Evolutionary conservation across 768 basidiomycete genomes (phyloP).

Genomic region (Kwoniella dendrophila): DNA sequence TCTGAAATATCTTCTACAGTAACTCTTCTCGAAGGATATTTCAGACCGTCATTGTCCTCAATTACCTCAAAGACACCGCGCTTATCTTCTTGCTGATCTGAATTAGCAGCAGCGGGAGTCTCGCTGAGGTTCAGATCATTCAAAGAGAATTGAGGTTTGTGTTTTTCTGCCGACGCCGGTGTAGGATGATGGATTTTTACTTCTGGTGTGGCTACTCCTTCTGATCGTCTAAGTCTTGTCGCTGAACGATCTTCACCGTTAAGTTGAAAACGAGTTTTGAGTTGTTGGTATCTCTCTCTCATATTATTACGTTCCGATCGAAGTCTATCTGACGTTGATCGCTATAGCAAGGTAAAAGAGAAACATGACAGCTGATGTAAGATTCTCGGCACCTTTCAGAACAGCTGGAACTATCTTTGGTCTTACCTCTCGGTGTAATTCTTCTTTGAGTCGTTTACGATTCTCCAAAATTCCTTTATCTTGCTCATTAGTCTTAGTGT

Average conservation of each 20-base stretch:
- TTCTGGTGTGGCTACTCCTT: too few relatives aligned
- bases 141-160: background rate
- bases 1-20: slow-evolving; percentile 7
- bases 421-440: slow-evolving; percentile 5
- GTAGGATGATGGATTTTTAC: background rate
- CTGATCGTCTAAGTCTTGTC: too few relatives aligned
- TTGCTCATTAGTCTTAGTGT: background rate
- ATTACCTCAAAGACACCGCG: background rate
- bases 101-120: too few relatives aligned
- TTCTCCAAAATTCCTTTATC: background rate
- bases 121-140: too few relatives aligned
- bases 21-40: background rate
- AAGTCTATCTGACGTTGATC: slow-evolving; percentile 7
- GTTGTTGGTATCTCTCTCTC: background rate
- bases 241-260: too few relatives aligned
- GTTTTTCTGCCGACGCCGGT: background rate
- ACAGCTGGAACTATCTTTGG: background rate
- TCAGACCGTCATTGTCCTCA: background rate
- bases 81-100: background rate
- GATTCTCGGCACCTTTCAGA: too few relatives aligned
- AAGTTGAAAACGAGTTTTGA: background rate
- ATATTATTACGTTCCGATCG: slow-evolving; percentile 5
- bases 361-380: too few relatives aligned
- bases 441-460: slow-evolving; percentile 9
- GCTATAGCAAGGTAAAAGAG: too few relatives aligned